A percentile compares a stretch with the other conserved stretches of the same genome.
Evolutionary conservation across 2,329 filamentous ascomycete genomes (phyloP).

Genomic region (Alternaria viburni): DNA sequence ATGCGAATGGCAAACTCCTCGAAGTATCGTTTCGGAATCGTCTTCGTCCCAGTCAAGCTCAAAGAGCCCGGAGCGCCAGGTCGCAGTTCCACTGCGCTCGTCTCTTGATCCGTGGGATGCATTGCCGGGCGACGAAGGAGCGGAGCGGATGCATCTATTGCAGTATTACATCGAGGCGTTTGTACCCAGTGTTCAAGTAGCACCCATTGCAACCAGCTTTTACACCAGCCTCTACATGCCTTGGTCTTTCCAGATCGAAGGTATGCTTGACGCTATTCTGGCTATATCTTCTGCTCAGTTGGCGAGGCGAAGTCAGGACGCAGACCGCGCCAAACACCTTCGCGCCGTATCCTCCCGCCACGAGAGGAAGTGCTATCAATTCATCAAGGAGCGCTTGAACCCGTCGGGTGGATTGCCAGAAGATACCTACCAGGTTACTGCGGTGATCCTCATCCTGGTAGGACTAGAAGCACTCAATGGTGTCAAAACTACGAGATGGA

Average conservation of each 20-base stretch:
- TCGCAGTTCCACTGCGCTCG: slow-evolving; percentile 21
- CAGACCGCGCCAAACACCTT: slow-evolving; percentile 38
- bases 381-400: slow-evolving; percentile 39
- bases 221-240: slow-evolving; percentile 46
- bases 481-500: slow-evolving; percentile 42
- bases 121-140: slow-evolving; percentile 30
- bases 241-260: slow-evolving; percentile 44
- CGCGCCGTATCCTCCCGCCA: slow-evolving; percentile 38
- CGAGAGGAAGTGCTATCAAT: slow-evolving; percentile 42
- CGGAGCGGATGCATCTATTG: slow-evolving; percentile 38
- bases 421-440: slow-evolving; percentile 44
- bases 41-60: slow-evolving; percentile 10
- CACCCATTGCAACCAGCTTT: slow-evolving; percentile 43
- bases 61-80: slow-evolving; percentile 18
- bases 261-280: slow-evolving; percentile 45
- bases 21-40: slow-evolving; percentile 24
- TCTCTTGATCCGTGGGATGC: slow-evolving; percentile 42
- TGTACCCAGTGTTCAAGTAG: slow-evolving; percentile 46
- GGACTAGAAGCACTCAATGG: slow-evolving; percentile 46
- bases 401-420: slow-evolving; percentile 29
- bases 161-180: slow-evolving; percentile 46
- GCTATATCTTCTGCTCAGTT: slow-evolving; percentile 46
- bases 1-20: slow-evolving; percentile 45
- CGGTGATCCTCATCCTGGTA: slow-evolving; percentile 42
- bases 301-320: slow-evolving; percentile 34